A percentile compares a stretch with the other conserved stretches of the same genome.
Conservation (phyloP, 441 rosid species). For the Dalechampia spathulata region DNA sequence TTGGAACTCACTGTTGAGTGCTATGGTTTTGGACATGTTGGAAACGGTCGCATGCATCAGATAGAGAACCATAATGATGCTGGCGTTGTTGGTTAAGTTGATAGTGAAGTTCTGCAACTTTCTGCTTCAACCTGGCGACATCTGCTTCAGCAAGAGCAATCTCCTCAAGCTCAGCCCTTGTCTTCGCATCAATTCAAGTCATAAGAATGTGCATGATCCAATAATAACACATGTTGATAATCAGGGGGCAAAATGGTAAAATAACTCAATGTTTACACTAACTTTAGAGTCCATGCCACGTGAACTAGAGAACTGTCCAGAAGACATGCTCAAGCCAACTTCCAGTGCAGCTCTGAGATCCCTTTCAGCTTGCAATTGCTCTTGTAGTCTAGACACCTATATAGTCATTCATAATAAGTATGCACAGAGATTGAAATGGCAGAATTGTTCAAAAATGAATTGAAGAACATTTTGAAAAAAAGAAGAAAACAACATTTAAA, state of each 20-base stretch:
- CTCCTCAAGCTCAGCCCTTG: slow-evolving; percentile 98
- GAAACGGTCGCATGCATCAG: slow-evolving; percentile 70
- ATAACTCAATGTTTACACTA: slow-evolving; percentile 20
- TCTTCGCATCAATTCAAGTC: slow-evolving; percentile 47
- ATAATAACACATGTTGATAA: slow-evolving; percentile 7
- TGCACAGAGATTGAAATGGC: neutral
- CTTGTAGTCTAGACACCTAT: slow-evolving; percentile 93
- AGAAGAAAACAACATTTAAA: neutral
- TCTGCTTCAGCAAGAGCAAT: slow-evolving; percentile 99
- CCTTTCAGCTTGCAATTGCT: slow-evolving; percentile 98
- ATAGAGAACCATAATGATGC: slow-evolving; percentile 66
- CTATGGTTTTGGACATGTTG: slow-evolving; percentile 73
- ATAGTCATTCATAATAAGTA: slow-evolving; percentile 22
- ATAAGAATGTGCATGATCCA: slow-evolving; percentile 19
- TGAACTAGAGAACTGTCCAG: slow-evolving; percentile 78
- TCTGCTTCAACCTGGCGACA: slow-evolving; percentile 95
- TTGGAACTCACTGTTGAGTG: slow-evolving; percentile 68
- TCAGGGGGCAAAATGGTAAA: neutral
- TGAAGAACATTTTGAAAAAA: neutral
- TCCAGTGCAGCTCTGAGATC: slow-evolving; percentile 98
- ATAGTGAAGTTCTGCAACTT: slow-evolving; percentile 96
- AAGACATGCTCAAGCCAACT: slow-evolving; percentile 97
- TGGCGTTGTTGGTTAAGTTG: slow-evolving; percentile 96
- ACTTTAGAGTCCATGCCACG: slow-evolving; percentile 94
- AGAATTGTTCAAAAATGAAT: too few relatives aligned